Conservation (phyloP, 2,329 filamentous ascomycete genomes). For the Fusarium sambucinum region DNA sequence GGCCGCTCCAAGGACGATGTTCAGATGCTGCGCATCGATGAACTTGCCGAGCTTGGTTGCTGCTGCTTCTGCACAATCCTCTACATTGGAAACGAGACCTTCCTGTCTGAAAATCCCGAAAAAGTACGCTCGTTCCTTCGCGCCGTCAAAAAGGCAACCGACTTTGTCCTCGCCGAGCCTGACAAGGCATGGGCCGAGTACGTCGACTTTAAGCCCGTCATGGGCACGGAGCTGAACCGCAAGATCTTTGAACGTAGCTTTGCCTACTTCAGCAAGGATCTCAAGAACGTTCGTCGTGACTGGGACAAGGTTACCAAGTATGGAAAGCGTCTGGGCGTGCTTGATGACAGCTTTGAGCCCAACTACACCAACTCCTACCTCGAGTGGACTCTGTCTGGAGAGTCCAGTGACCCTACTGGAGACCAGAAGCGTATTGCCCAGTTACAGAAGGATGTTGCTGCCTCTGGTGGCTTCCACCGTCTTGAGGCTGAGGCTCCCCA, state of each 20-base stretch:
- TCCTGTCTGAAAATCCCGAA: slow-evolving; percentile 74
- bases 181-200: slow-evolving; percentile 75
- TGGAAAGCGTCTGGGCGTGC: slow-evolving; percentile 77
- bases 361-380: slow-evolving; percentile 83
- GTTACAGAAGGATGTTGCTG: slow-evolving; percentile 75
- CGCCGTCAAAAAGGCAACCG: slow-evolving; percentile 80
- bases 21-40: slow-evolving; percentile 84
- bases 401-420: slow-evolving; percentile 74
- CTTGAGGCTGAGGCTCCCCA: slow-evolving; percentile 49
- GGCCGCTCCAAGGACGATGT: slow-evolving; percentile 74
- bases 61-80: slow-evolving; percentile 88
- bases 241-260: slow-evolving; percentile 86
- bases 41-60: slow-evolving; percentile 82
- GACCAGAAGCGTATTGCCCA: slow-evolving; percentile 81
- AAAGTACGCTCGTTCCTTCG: slow-evolving; percentile 76
- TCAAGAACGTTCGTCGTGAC: slow-evolving; percentile 80
- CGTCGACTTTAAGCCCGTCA: slow-evolving; percentile 77
- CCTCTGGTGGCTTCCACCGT: slow-evolving; percentile 72
- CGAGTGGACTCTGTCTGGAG: slow-evolving; percentile 72
- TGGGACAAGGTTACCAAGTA: slow-evolving; percentile 84
- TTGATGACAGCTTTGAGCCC: slow-evolving; percentile 71
- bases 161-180: slow-evolving; percentile 75
- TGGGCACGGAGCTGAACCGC: slow-evolving; percentile 75
- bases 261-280: slow-evolving; percentile 79
- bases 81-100: slow-evolving; percentile 82